Percentiles rank a stretch among this genome's conserved stretches.
These are phyloP conservation scores for Cutaneotrichosporon sp. DNA, from an alignment of 1,284 basidiomycete genomes.

Conservation along the genomic window DNA sequence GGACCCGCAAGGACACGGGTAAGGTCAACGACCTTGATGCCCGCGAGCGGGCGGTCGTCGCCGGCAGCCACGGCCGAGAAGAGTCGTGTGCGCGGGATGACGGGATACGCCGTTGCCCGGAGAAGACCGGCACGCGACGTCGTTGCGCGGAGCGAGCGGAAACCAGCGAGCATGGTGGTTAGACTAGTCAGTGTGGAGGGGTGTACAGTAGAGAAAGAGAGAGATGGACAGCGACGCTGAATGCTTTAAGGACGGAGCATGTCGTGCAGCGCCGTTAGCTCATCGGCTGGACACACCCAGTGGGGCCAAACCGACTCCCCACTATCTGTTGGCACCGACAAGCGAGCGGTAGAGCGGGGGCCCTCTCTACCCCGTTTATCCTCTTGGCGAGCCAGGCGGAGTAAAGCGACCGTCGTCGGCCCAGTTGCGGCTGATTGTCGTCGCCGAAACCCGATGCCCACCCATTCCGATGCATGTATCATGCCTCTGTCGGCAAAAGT, in stretches of 20 bases:
- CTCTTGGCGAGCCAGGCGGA: no score
- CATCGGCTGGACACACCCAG: no score
- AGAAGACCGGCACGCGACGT: not conserved
- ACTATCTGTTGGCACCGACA: not conserved
- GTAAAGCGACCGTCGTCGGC: no score
- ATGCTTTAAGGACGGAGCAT: no score
- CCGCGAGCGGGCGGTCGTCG: constrained; percentile 58
- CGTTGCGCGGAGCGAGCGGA: constrained; percentile 5
- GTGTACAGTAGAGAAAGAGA: no score
- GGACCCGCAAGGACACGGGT: constrained; percentile 86
- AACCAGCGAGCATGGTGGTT: constrained; percentile 4
- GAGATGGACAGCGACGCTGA: no score
- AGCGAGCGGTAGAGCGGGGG: not conserved
- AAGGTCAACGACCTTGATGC: constrained; percentile 75
- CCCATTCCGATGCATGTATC: not conserved
- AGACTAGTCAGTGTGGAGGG: not conserved
- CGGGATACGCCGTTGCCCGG: not conserved
- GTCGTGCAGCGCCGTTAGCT: no score
- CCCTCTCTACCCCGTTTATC: no score
- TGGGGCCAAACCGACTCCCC: no score
- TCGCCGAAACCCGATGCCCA: no score
- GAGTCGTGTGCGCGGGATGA: not conserved
- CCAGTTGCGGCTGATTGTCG: no score
- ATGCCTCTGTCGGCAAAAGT: not conserved
- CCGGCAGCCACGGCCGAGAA: constrained; percentile 5